Conservation (phyloP, 208 protist genomes). For the Crithidia sp. region DNA sequence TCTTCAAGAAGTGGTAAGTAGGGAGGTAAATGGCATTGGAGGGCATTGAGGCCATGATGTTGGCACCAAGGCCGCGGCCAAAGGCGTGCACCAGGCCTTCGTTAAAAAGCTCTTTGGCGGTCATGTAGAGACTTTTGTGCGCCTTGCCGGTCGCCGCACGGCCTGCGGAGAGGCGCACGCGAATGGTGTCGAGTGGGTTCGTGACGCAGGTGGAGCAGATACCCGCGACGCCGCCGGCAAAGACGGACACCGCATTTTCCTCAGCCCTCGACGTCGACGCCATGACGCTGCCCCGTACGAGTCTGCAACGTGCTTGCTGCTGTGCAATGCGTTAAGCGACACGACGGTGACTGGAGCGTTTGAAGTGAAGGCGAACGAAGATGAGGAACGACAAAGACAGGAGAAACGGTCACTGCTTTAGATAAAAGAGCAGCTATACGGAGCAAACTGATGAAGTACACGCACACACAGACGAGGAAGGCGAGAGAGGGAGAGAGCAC, state of each 20-base stretch:
- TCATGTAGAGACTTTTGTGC: slow-evolving; percentile 81
- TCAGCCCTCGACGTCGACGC: slow-evolving; percentile 17
- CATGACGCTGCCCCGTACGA: slow-evolving; percentile 3
- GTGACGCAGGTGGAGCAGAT: slow-evolving; percentile 87
- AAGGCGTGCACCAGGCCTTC: slow-evolving; percentile 79
- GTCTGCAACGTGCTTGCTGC: too few relatives aligned
- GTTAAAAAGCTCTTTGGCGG: slow-evolving; percentile 67
- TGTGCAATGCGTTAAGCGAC: too few relatives aligned
- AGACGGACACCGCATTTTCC: slow-evolving; percentile 74
- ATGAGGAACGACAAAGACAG: too few relatives aligned
- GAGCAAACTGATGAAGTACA: too few relatives aligned
- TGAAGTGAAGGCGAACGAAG: too few relatives aligned
- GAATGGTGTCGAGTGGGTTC: slow-evolving; percentile 91
- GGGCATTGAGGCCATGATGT: slow-evolving; percentile 90
- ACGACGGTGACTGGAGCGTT: too few relatives aligned
- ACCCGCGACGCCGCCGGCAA: slow-evolving; percentile 86
- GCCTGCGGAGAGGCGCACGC: slow-evolving; percentile 78
- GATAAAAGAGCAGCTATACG: too few relatives aligned
- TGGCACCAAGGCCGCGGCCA: slow-evolving; percentile 76
- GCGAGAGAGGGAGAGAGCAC: too few relatives aligned
- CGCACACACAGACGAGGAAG: too few relatives aligned
- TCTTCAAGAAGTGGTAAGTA: slow-evolving; percentile 77
- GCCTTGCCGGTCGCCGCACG: slow-evolving; percentile 72
- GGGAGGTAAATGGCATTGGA: slow-evolving; percentile 91
- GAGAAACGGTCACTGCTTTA: too few relatives aligned